These are phyloP conservation scores for Phytophthora fragariaefolia DNA, from an alignment of 352 stramenopile genomes.

Conservation along the genomic window DNA sequence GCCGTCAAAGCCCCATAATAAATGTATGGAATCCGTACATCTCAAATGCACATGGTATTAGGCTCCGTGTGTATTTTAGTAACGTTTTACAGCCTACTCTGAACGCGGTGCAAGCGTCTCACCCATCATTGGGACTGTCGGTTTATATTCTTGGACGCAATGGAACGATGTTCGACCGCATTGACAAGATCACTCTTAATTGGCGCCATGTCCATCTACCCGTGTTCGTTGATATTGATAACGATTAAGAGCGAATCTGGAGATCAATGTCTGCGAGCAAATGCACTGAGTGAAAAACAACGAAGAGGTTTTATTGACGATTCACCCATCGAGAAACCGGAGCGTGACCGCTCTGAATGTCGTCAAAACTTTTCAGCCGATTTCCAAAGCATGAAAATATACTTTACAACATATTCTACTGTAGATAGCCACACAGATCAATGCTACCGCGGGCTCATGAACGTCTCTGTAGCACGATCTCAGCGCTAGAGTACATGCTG, in stretches of 20 bases:
- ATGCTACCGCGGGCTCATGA: too few relatives aligned
- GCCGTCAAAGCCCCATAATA: not conserved
- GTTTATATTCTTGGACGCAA: not conserved
- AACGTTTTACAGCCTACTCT: not conserved
- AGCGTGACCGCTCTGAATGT: too few relatives aligned
- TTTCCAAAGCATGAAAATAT: too few relatives aligned
- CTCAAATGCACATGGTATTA: not conserved
- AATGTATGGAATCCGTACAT: not conserved
- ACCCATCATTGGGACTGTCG: not conserved
- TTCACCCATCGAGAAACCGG: too few relatives aligned
- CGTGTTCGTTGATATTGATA: not conserved
- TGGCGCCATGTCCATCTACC: not conserved
- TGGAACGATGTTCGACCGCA: not conserved
- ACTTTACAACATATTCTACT: too few relatives aligned
- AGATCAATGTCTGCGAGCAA: too few relatives aligned
- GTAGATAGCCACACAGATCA: too few relatives aligned
- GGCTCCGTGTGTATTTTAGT: not conserved
- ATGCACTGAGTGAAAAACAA: too few relatives aligned
- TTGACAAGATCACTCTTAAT: not conserved
- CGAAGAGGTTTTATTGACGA: too few relatives aligned
- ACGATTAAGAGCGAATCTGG: not conserved
- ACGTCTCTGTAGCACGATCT: too few relatives aligned
- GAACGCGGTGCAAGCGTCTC: not conserved
- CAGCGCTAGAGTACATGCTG: too few relatives aligned
- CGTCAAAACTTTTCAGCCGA: too few relatives aligned